phyloP scores from a whole-genome alignment of 83 land plant species.

The Picea mariana region DNA sequence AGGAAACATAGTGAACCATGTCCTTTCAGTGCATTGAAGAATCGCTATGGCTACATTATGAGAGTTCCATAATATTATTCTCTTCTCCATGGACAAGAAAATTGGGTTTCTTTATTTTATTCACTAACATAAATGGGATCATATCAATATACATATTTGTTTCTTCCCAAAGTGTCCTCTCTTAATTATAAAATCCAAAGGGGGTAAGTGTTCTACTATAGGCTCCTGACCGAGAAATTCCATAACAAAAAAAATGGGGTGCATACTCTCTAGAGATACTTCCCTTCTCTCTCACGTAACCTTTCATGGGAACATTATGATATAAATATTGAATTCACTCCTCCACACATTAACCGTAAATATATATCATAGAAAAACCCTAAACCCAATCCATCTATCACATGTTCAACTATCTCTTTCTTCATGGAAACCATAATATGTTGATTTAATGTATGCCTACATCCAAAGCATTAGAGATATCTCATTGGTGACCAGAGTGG shows the following conservation, averaged over 20 bases:
- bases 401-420: too few species aligned
- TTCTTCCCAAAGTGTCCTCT: conserved; percentile 97
- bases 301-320: too few species aligned
- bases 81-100: conserved; percentile 94
- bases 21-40: conserved; percentile 91
- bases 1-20: conserved; percentile 90
- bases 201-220: conserved; percentile 97
- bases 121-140: conserved; percentile 97
- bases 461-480: too few species aligned
- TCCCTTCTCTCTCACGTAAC: too few species aligned
- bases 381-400: too few species aligned
- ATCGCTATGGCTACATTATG: conserved; percentile 82
- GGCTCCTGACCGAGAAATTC: conserved; percentile 95
- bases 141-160: conserved; percentile 78
- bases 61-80: conserved; percentile 89
- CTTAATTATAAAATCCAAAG: conserved; percentile 96
- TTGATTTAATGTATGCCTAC: too few species aligned
- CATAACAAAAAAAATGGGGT: conserved; percentile 90
- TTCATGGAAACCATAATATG: too few species aligned
- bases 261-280: conserved; percentile 34
- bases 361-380: too few species aligned
- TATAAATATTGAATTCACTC: too few species aligned
- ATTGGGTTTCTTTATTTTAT: conserved; percentile 90
- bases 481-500: too few species aligned
- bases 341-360: too few species aligned